phyloP scores from a whole-genome alignment of 257 asterid species.

The Anisodus tanguticus region DNA sequence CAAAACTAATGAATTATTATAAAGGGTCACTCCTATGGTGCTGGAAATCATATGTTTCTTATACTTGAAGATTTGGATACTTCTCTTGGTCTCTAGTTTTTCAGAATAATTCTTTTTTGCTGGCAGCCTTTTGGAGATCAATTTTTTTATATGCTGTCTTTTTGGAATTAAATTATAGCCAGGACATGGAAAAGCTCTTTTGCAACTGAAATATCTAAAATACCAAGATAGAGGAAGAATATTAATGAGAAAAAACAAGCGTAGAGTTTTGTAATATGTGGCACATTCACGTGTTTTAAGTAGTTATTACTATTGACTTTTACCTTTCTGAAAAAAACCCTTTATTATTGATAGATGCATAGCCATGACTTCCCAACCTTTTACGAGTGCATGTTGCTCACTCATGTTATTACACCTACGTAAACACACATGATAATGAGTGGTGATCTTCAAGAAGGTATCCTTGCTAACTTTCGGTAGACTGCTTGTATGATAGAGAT shows the following conservation, averaged over 20 bases:
- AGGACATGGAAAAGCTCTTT: neutral
- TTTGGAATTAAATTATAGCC: conserved; percentile 5
- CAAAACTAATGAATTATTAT: neutral
- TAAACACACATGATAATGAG: neutral
- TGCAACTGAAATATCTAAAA: conserved; percentile 1
- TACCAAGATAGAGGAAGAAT: neutral
- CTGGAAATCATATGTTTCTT: neutral
- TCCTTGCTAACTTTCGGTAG: neutral
- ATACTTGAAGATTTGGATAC: neutral
- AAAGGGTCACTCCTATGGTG: neutral
- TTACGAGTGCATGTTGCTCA: neutral
- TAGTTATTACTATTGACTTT: neutral
- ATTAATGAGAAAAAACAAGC: conserved; percentile 10
- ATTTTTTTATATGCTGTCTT: neutral
- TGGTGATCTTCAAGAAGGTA: conserved; percentile 13
- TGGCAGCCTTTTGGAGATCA: neutral
- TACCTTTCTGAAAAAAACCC: neutral
- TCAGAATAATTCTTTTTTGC: neutral
- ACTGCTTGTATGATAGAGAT: neutral
- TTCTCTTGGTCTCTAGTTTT: neutral
- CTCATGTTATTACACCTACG: neutral
- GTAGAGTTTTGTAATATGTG: neutral
- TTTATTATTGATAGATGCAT: conserved; percentile 13
- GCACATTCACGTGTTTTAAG: conserved; percentile 16
- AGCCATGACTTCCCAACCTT: neutral